Base-by-base conservation (phyloP, 2,329 filamentous ascomycete genomes). In the Diaporthe velutina region DNA sequence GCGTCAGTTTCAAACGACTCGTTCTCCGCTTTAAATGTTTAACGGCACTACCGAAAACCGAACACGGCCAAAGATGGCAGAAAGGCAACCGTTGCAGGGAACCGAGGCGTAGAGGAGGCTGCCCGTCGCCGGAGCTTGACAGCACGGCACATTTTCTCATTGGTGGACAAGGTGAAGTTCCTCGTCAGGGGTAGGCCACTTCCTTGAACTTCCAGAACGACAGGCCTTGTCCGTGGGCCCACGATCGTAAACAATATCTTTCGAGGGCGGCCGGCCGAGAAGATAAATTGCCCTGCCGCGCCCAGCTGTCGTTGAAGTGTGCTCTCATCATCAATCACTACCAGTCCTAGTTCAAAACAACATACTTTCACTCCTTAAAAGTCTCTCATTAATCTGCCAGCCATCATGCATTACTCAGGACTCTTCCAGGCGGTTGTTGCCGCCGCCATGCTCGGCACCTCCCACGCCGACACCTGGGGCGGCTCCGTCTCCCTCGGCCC, bases 401-500 rank as follows among this genome's bases (percentile, higher is more conserved):
- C 19, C 61, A 50, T 25, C 10, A 67, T 67, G 61, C 61, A 67
- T 25, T 67, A 25, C 22, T 67, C 61, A 17, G 45, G 61, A 38
- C 45, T 67, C 22, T 19, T 67, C 42, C 42, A 67, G 45, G 19
- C 61, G 61, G 61, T 45, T 19, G 42, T 50, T 17, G 61, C 61
- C 42, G 61, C 61, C 6, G 30, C 42, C 42, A 67, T 50, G 42
- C 0, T 67, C 30, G 61, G 30, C 61, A 30, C 33, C 1, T 25
- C 61, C 22, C 13, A 4, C 22, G 61, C 61, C 9, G 73, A 75
- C 25, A 52, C 0, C n/a, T 75, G 73, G 73, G 73, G 73, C 9
- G 73, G 73, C 6, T 60, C 73, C 13, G 73, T 75, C n/a, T 75
- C 73, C 35, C 70, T 75, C 1, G 73, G 73, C n/a, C 73, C 73